These are phyloP conservation scores for Kodamaea sp. DNA, from an alignment of 1,139 yeast genomes.

Conservation along the genomic window DNA sequence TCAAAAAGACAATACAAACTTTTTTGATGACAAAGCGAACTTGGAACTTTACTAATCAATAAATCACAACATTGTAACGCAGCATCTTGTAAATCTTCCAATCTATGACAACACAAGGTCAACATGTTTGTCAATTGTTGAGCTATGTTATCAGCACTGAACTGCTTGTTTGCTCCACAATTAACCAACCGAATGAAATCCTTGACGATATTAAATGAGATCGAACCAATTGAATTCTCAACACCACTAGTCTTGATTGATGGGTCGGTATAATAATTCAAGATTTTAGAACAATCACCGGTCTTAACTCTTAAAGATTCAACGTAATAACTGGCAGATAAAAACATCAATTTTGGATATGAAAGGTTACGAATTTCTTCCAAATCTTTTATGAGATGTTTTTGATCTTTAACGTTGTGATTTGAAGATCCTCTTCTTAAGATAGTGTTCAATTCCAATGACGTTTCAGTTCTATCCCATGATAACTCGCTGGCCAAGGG, in stretches of 20 bases:
- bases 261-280: conserved; percentile 83
- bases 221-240: conserved; percentile 64
- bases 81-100: conserved; percentile 69
- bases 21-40: conserved; percentile 69
- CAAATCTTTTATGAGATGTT: conserved; percentile 50
- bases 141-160: conserved; percentile 61
- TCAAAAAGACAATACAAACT: conserved; percentile 80
- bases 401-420: conserved; percentile 75
- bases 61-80: conserved; percentile 78
- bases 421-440: conserved; percentile 87
- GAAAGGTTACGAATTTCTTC: conserved; percentile 58
- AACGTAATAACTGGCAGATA: conserved; percentile 75
- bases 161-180: conserved; percentile 47
- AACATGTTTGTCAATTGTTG: conserved; percentile 68
- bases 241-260: conserved; percentile 69
- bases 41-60: conserved; percentile 68
- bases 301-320: conserved; percentile 76
- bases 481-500: conserved; percentile 87
- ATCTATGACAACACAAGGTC: conserved; percentile 72
- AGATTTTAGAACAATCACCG: conserved; percentile 75
- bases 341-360: conserved; percentile 80
- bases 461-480: conserved; percentile 85
- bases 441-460: conserved; percentile 87
- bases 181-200: conserved; percentile 50
- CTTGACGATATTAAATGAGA: conserved; percentile 57